Evolutionary conservation across 768 basidiomycete species (phyloP).

Genomic region (Plicaturopsis crispa): DNA sequence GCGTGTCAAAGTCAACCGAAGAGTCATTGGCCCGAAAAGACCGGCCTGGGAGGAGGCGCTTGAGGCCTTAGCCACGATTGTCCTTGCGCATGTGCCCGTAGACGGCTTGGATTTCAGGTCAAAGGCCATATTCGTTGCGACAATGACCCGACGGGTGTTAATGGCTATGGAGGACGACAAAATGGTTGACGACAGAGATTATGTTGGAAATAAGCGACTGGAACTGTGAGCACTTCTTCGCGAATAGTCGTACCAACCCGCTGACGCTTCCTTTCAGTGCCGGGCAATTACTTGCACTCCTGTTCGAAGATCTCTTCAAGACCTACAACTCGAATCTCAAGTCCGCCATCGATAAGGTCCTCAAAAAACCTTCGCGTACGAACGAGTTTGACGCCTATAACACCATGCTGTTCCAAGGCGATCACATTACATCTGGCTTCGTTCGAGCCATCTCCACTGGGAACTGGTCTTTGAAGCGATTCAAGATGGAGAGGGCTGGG

Average conservation of each 20-base stretch:
- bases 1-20: conserved; percentile 83
- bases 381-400: conserved; percentile 92
- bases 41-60: conserved; percentile 93
- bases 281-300: conserved; percentile 88
- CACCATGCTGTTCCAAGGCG: conserved; percentile 93
- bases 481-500: conserved; percentile 99
- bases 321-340: conserved; percentile 97
- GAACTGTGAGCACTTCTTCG: conserved; percentile 67
- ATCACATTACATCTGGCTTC: conserved; percentile 93
- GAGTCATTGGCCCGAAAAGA: conserved; percentile 72
- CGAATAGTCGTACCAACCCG: not conserved
- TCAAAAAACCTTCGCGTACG: conserved; percentile 93
- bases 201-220: conserved; percentile 97
- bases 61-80: conserved; percentile 95
- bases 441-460: conserved; percentile 97
- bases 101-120: conserved; percentile 81
- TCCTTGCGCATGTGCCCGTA: conserved; percentile 94
- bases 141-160: conserved; percentile 93
- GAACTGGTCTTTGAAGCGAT: conserved; percentile 98
- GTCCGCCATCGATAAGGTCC: conserved; percentile 90
- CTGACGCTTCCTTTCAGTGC: conserved; percentile 46
- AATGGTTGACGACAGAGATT: conserved; percentile 97
- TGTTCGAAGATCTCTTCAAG: conserved; percentile 99
- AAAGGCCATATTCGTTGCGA: conserved; percentile 95
- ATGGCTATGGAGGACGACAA: conserved; percentile 96